phyloP scores from a whole-genome alignment of 208 protist genomes.

The Acanthamoeba rhysodes region DNA sequence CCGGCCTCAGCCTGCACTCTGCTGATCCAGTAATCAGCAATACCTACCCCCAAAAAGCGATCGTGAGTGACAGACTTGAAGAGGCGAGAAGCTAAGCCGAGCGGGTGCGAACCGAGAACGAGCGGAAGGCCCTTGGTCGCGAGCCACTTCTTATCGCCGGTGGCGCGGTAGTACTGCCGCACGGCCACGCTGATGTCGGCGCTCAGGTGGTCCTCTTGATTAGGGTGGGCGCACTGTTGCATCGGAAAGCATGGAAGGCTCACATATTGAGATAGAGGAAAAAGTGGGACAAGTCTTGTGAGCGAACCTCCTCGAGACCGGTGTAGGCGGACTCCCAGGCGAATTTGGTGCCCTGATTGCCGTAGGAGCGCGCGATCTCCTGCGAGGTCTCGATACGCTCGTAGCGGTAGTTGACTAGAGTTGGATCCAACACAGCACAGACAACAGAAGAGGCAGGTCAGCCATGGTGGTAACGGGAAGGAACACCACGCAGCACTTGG shows the following conservation, averaged over 20 bases:
- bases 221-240: slow-evolving; percentile 56
- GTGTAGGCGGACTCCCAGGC: slow-evolving; percentile 62
- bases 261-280: too few relatives aligned
- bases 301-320: slow-evolving; percentile 29
- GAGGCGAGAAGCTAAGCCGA: not conserved
- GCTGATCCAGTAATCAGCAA: slow-evolving; percentile 59
- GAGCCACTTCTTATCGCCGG: slow-evolving; percentile 54
- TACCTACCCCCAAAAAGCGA: not conserved
- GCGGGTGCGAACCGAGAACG: not conserved
- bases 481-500: too few relatives aligned
- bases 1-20: not conserved
- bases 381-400: slow-evolving; percentile 44
- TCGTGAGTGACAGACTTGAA: not conserved
- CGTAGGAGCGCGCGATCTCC: slow-evolving; percentile 68
- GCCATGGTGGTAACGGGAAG: too few relatives aligned
- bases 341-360: slow-evolving; percentile 70
- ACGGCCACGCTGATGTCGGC: slow-evolving; percentile 64
- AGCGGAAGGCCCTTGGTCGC: slow-evolving; percentile 49
- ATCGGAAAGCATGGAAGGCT: too few relatives aligned
- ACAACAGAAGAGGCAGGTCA: not conserved
- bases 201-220: slow-evolving; percentile 72
- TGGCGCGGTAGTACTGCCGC: slow-evolving; percentile 60
- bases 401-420: slow-evolving; percentile 57
- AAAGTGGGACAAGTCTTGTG: too few relatives aligned
- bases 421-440: not conserved